Percentiles rank a stretch among this genome's conserved stretches.
Evolutionary conservation across 768 basidiomycete genomes (phyloP).

Genomic region (Leccinellum albellum): DNA sequence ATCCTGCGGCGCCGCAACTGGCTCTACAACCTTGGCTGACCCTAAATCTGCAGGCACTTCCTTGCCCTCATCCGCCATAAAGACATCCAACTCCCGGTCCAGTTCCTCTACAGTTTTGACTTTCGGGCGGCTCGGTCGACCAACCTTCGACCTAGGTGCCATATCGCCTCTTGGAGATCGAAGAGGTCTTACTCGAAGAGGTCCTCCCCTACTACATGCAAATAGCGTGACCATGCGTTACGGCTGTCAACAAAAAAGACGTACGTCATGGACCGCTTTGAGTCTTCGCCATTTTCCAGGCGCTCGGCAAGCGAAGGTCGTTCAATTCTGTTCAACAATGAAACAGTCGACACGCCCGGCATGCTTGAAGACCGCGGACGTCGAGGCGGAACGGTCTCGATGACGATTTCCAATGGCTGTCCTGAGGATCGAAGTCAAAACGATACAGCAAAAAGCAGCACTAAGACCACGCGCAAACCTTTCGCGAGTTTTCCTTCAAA

Average conservation of each 20-base stretch:
- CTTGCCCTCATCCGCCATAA: conserved; percentile 61
- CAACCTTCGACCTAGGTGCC: conserved; percentile 24
- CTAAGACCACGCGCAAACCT: conserved; percentile 42
- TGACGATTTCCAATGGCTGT: conserved; percentile 73
- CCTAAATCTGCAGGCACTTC: conserved; percentile 19
- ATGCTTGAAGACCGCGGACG: conserved; percentile 46
- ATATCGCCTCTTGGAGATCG: conserved; percentile 16
- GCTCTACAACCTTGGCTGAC: conserved; percentile 8
- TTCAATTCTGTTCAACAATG: conserved; percentile 71
- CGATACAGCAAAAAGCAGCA: neutral
- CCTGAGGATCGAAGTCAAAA: conserved; percentile 40
- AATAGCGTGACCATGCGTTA: neutral
- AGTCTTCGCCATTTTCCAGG: conserved; percentile 45
- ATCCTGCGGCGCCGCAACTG: conserved; percentile 34
- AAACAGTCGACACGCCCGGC: conserved; percentile 42
- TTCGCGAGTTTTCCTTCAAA: conserved; percentile 86
- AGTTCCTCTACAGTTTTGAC: conserved; percentile 77
- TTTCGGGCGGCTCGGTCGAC: conserved; percentile 40
- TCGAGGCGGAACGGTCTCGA: conserved; percentile 47
- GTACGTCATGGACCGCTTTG: conserved; percentile 13
- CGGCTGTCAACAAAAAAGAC: neutral
- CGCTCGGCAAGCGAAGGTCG: conserved; percentile 70
- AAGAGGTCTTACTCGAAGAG: conserved; percentile 39
- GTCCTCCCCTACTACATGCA: conserved; percentile 39
- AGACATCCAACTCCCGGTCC: conserved; percentile 84